Conservation (phyloP, 306 rosid genomes). For the Lotus japonicus region DNA sequence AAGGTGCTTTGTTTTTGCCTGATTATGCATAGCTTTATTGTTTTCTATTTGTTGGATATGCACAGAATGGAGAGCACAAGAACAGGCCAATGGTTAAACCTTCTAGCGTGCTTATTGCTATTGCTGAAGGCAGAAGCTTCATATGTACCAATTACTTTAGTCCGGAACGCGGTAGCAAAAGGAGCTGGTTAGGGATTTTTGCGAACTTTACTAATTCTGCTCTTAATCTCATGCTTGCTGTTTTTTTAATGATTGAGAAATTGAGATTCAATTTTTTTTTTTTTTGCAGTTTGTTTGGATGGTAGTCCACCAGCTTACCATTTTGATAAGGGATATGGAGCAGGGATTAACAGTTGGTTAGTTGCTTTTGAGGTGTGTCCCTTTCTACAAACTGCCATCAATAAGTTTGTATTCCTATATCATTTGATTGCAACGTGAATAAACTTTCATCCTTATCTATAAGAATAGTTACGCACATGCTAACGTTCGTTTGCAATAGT, state of each 20-base stretch:
- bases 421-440: too few relatives aligned
- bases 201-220: background rate
- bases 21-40: background rate
- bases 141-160: constrained; percentile 61
- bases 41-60: constrained; percentile 11
- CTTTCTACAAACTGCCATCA: constrained; percentile 11
- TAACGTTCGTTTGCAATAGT: too few relatives aligned
- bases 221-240: background rate
- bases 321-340: constrained; percentile 58
- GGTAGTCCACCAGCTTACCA: constrained; percentile 98
- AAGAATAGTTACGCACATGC: too few relatives aligned
- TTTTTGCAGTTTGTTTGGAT: constrained; percentile 84
- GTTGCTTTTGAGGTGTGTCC: constrained; percentile 74
- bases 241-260: background rate
- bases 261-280: constrained; percentile 13
- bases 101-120: constrained; percentile 34
- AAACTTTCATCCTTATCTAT: too few relatives aligned
- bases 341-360: constrained; percentile 82
- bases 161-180: constrained; percentile 54
- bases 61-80: constrained; percentile 59
- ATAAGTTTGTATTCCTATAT: too few relatives aligned
- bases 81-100: constrained; percentile 37
- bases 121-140: constrained; percentile 42
- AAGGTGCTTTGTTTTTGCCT: background rate
- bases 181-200: constrained; percentile 76